These are phyloP conservation scores for Mortierella alpina DNA, from an alignment of 192 early-diverging fungal genomes.

Conservation along the genomic window DNA sequence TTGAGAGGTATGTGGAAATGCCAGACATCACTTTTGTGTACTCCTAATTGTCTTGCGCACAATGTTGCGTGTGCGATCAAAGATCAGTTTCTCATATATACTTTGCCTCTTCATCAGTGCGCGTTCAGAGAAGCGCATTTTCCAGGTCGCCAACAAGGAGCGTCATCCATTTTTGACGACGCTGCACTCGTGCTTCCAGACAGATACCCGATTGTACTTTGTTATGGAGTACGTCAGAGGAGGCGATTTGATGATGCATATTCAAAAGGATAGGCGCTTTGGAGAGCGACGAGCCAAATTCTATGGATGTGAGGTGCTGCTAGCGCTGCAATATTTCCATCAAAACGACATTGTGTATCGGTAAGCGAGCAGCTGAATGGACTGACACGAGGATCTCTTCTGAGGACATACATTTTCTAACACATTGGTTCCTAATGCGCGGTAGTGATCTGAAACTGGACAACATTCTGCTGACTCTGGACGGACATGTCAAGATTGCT, in stretches of 20 bases:
- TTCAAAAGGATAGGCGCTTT: constrained; percentile 86
- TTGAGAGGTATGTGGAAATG: constrained; percentile 54
- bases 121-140: constrained; percentile 95
- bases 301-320: constrained; percentile 89
- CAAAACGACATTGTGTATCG: constrained; percentile 90
- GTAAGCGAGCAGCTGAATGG: constrained; percentile 7
- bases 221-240: constrained; percentile 98
- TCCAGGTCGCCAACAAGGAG: constrained; percentile 90
- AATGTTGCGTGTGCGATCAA: not conserved
- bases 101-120: constrained; percentile 60
- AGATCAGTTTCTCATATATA: not conserved
- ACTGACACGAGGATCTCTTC: not conserved
- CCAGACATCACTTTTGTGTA: not conserved
- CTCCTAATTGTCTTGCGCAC: not conserved
- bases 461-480: constrained; percentile 79
- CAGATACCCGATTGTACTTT: constrained; percentile 93
- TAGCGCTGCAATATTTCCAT: constrained; percentile 92
- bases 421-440: not conserved
- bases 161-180: constrained; percentile 96
- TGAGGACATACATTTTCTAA: not conserved
- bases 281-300: constrained; percentile 89
- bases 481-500: constrained; percentile 87
- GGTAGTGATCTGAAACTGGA: constrained; percentile 86
- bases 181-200: constrained; percentile 97
- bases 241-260: constrained; percentile 99